Percentiles rank a stretch among this genome's conserved stretches.
Evolutionary conservation across 352 stramenopile genomes (phyloP).

Genomic region (Globisporangium yorkense): DNA sequence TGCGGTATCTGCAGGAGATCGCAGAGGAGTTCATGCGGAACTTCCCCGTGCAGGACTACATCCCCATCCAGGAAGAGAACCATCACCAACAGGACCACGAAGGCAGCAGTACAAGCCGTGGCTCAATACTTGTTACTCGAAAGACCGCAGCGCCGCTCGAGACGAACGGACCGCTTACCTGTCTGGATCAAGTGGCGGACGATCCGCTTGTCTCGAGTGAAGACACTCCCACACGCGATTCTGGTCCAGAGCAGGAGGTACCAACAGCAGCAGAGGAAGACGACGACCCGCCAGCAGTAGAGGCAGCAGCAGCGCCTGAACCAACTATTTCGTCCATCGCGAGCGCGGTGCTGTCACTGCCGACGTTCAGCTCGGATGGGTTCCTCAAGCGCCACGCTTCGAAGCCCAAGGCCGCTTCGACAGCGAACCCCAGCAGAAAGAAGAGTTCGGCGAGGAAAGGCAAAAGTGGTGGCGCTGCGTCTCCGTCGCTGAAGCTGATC

Average conservation of each 20-base stretch:
- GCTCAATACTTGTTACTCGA: background rate
- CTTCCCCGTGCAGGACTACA: conserved; percentile 73
- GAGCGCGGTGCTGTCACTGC: conserved; percentile 42
- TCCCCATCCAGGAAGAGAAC: conserved; percentile 19
- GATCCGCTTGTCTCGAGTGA: background rate
- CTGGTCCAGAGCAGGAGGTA: background rate
- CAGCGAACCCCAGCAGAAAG: background rate
- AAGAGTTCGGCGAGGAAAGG: conserved; percentile 2
- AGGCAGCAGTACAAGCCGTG: background rate
- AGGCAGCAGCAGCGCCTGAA: background rate
- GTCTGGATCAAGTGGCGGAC: background rate
- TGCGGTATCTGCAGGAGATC: conserved; percentile 16
- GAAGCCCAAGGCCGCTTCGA: conserved; percentile 10
- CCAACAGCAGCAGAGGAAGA: background rate
- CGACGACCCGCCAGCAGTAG: background rate
- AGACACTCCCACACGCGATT: background rate
- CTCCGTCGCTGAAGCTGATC: background rate
- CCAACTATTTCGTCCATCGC: conserved; percentile 31
- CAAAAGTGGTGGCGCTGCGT: background rate
- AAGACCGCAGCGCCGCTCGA: background rate
- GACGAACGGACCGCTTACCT: background rate
- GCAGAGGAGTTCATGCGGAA: conserved; percentile 55
- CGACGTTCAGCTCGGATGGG: conserved; percentile 33
- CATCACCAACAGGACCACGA: background rate
- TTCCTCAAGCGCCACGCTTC: conserved; percentile 34